Evolutionary conservation across 345 rosid genomes (phyloP).

Genomic region (Salix brachista): DNA sequence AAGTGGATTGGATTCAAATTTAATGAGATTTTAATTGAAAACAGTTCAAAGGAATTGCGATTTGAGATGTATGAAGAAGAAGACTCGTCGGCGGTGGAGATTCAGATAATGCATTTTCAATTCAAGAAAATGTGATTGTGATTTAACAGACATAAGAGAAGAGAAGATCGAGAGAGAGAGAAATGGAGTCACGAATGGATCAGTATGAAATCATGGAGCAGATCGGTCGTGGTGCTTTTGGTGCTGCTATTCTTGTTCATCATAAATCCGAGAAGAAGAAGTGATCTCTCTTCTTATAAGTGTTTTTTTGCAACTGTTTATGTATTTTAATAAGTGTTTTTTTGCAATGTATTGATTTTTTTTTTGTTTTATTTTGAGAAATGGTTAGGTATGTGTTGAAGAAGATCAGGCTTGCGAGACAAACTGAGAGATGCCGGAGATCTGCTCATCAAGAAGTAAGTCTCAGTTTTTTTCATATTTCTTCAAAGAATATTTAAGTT

Average conservation of each 20-base stretch:
- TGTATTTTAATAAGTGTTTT: not conserved
- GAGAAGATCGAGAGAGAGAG: conserved; percentile 5
- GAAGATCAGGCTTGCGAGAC: conserved; percentile 96
- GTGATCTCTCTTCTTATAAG: conserved; percentile 24
- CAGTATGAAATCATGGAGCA: conserved; percentile 99
- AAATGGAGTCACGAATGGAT: conserved; percentile 96
- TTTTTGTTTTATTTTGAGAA: not conserved
- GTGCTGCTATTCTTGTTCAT: conserved; percentile 92
- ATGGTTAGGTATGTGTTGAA: conserved; percentile 80
- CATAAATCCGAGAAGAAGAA: conserved; percentile 91
- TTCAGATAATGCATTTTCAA: not conserved
- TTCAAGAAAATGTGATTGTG: not conserved
- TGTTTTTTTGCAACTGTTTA: not conserved
- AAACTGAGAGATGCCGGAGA: conserved; percentile 92
- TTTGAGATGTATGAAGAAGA: conserved; percentile 8
- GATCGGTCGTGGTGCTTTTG: conserved; percentile 98
- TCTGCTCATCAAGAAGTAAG: conserved; percentile 97
- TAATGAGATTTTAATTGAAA: no score
- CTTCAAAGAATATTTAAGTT: not conserved
- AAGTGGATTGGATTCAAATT: not conserved
- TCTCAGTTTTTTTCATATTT: not conserved
- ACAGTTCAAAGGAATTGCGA: not conserved
- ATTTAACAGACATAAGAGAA: not conserved
- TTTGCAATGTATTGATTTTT: not conserved
- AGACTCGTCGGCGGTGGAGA: not conserved